Base-by-base conservation (phyloP, 371 early-diverging fungal genomes). In the Parasitella parasitica region DNA sequence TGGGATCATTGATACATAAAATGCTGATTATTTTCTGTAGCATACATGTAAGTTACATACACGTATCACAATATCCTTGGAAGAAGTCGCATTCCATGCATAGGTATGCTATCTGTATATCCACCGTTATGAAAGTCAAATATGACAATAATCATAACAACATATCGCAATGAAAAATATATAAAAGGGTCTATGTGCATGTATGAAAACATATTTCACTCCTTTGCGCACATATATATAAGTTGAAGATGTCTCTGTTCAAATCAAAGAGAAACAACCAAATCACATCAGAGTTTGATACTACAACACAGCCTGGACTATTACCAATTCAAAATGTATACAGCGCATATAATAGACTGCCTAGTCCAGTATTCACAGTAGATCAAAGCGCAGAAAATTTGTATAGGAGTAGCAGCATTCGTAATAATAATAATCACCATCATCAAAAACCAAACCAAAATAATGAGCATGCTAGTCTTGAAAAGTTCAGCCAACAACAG, bases 241-340 rank as follows among this genome's bases (percentile, higher is more conserved):
- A 34, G 32, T 32, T 20, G 4, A 30, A 32, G 11, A 55, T 55
- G 55, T 27, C 38, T n/a, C n/a, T 55, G 3, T 55, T 55, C 16
- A 55, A 55, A 27, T 27, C 37, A 20, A 55, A 37, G n/a, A 38
- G 27, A 37, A 55, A 38, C 4, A 55, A 37, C 2, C 36, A 16
- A 6, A 37, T 55, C 2, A 39, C 18, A 26, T 55, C 55, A 27
- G 55, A 55, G 11, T 55, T 39, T 13, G 37, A 38, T 28, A 27
- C 38, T 3, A 27, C 37, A 27, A 26, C 37, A 6, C 38, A 36
- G 27, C 26, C 55, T 55, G 37, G n/a, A 24, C n/a, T 38, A 2
- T 26, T 20, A 18, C 55, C 55, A 6, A 22, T 55, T 37, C 55
- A 55, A 24, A 55, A 55, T 38, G 55, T 37, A 6, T 55, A 55